Evolutionary conservation across 352 stramenopile species (phyloP).

Genomic region (Stephanocyclus meneghinianus): DNA sequence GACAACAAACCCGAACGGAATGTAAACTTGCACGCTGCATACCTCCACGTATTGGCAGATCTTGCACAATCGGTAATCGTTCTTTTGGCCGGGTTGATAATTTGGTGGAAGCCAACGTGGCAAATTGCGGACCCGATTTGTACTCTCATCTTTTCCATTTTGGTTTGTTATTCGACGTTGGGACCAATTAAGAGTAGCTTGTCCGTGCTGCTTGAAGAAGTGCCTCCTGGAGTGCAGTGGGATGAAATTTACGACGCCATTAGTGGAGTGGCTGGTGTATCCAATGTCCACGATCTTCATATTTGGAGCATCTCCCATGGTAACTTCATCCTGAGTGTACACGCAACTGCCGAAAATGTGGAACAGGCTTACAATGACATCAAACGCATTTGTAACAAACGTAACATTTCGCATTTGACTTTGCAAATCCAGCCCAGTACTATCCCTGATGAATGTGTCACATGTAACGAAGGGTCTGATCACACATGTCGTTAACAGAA

Average conservation of each 20-base stretch:
- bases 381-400: constrained; percentile 62
- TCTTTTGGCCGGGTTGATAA: constrained; percentile 91
- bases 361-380: constrained; percentile 59
- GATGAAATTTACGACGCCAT: constrained; percentile 87
- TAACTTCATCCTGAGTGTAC: constrained; percentile 88
- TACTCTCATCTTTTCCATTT: constrained; percentile 95
- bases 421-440: constrained; percentile 78
- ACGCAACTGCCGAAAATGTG: constrained; percentile 84
- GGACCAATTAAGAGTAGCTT: constrained; percentile 89
- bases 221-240: constrained; percentile 88
- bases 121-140: constrained; percentile 95
- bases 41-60: constrained; percentile 96
- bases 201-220: constrained; percentile 94
- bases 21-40: constrained; percentile 93
- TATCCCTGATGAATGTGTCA: constrained; percentile 31
- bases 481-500: constrained; percentile 35
- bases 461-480: constrained; percentile 25
- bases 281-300: constrained; percentile 95
- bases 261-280: constrained; percentile 83
- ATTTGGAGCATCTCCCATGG: constrained; percentile 96
- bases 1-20: constrained; percentile 81
- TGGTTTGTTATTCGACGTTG: constrained; percentile 92
- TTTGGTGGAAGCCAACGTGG: constrained; percentile 95
- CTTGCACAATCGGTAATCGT: constrained; percentile 96
- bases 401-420: constrained; percentile 82